A percentile compares a stretch with the other conserved stretches of the same genome.
These are phyloP conservation scores for Amanita subjunquillea DNA, from an alignment of 768 basidiomycete species.

Conservation along the genomic window DNA sequence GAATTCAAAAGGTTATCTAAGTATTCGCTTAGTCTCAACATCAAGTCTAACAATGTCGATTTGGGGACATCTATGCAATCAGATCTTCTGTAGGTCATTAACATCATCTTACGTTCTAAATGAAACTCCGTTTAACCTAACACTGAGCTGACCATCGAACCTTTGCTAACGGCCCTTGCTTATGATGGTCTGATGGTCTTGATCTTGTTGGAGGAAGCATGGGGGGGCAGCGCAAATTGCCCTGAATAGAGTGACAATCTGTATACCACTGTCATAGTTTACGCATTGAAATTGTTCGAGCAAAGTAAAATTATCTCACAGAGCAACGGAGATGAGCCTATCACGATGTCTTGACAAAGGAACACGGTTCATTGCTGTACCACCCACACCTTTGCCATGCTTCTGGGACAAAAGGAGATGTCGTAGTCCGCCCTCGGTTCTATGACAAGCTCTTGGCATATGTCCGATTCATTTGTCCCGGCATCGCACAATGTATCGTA, in stretches of 20 bases:
- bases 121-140: constrained; percentile 42
- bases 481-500: neutral
- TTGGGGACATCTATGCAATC: constrained; percentile 42
- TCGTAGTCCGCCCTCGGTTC: neutral
- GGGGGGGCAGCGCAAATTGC: constrained; percentile 36
- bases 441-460: neutral
- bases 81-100: constrained; percentile 39
- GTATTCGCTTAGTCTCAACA: constrained; percentile 31
- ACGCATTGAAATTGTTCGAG: neutral
- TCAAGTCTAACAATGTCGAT: constrained; percentile 39
- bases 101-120: constrained; percentile 44
- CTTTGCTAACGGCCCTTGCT: constrained; percentile 45
- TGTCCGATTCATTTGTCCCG: neutral
- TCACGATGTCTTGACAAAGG: neutral
- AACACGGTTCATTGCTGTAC: neutral
- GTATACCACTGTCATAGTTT: no score
- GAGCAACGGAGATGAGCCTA: neutral
- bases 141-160: constrained; percentile 48
- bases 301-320: neutral
- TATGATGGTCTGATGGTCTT: constrained; percentile 37
- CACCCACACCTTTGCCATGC: neutral
- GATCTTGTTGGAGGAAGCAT: constrained; percentile 45
- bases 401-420: neutral
- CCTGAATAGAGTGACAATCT: constrained; percentile 19
- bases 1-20: constrained; percentile 28